Evolutionary conservation across 495 filamentous ascomycete genomes (phyloP), one percentile per base, ranked within the genome.

Genomic region (Diplogelasinospora grovesii): DNA sequence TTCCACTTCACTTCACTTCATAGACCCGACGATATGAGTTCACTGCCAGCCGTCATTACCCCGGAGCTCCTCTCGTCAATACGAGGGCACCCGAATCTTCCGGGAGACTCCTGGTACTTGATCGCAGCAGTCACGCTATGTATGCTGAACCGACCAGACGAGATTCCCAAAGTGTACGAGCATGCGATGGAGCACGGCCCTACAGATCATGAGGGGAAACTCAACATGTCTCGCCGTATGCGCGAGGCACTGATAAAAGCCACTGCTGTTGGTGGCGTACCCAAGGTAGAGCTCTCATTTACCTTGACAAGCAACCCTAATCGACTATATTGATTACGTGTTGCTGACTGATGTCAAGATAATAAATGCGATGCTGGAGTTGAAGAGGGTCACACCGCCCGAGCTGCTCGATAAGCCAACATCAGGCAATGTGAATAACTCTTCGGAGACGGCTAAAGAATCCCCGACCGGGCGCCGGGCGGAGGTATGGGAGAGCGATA

Each of bases 241-340:
- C 61, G 75, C 18, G 75, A 79, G 53, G 72, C 70, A 5, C 44
- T 79, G 27, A 52, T 79, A 24, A 79, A 78, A 48, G 54, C 60
- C 8, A 59, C 63, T 15, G 61, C 71, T 1, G 65, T 79, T 22
- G 65, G 65, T 15, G 75, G 75, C 8, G 49, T 79, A 22, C 75
- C 75, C 3, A 74, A 70, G 64, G 74, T 75, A 55, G n/a, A n/a
- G n/a, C n/a, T n/a, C n/a, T n/a, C n/a, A n/a, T n/a, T n/a, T n/a
- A n/a, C n/a, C n/a, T n/a, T n/a, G n/a, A n/a, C n/a, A n/a, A n/a
- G n/a, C n/a, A n/a, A n/a, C n/a, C n/a, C n/a, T n/a, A n/a, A n/a
- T n/a, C n/a, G n/a, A n/a, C n/a, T n/a, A n/a, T n/a, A n/a, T n/a
- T n/a, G n/a, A n/a, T n/a, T n/a, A n/a, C n/a, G n/a, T n/a, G n/a